Evolutionary conservation across 352 stramenopile species (phyloP).

Genomic region (Globisporangium splendens): DNA sequence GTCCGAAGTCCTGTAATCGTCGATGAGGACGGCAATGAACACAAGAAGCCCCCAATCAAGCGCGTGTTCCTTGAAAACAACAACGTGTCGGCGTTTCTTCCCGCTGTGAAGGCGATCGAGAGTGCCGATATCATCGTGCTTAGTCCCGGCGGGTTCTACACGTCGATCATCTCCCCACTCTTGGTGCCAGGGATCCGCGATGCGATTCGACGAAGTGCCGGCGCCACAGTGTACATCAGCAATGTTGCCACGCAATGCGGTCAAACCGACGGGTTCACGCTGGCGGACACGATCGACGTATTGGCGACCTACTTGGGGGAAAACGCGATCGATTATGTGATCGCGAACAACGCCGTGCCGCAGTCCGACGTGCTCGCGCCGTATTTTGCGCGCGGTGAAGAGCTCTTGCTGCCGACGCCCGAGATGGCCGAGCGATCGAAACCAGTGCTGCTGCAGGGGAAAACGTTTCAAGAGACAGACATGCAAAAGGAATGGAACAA

Average conservation of each 20-base stretch:
- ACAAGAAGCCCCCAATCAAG: conserved; percentile 71
- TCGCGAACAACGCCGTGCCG: conserved; percentile 75
- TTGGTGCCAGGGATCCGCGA: conserved; percentile 81
- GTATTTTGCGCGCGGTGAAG: conserved; percentile 72
- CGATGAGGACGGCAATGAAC: conserved; percentile 28
- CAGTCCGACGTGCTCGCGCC: conserved; percentile 46
- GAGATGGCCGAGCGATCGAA: conserved; percentile 52
- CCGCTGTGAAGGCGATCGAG: conserved; percentile 76
- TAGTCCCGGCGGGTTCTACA: conserved; percentile 81
- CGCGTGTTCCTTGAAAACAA: conserved; percentile 77
- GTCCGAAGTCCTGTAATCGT: conserved; percentile 62
- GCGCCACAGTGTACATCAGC: conserved; percentile 82
- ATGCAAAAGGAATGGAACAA: conserved; percentile 75
- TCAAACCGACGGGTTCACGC: conserved; percentile 76
- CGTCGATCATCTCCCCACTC: conserved; percentile 79
- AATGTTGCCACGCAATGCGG: conserved; percentile 84
- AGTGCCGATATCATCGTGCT: conserved; percentile 85
- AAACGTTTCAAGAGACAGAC: conserved; percentile 73
- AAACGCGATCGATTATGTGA: conserved; percentile 81
- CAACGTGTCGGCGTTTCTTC: conserved; percentile 65
- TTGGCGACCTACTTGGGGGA: conserved; percentile 66
- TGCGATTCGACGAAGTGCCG: conserved; percentile 59
- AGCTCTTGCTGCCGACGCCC: conserved; percentile 61
- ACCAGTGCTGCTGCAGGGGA: conserved; percentile 69
- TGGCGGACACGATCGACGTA: conserved; percentile 62